phyloP scores from a whole-genome alignment of 352 stramenopile genomes.

The Globisporangium mamillatum region DNA sequence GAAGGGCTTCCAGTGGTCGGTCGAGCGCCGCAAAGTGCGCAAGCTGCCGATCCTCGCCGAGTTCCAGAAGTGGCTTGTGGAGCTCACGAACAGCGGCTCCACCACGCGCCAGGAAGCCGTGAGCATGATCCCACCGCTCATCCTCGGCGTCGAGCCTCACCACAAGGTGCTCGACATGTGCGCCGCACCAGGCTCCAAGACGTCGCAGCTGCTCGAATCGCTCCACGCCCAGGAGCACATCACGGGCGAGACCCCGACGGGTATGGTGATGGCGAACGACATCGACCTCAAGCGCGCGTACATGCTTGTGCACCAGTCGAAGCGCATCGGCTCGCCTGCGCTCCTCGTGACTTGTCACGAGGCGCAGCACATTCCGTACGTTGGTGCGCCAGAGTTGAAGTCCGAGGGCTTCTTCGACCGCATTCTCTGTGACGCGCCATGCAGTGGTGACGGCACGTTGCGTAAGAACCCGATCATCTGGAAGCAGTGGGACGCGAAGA shows the following conservation, averaged over 20 bases:
- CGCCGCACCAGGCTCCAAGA: constrained; percentile 98
- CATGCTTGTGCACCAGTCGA: constrained; percentile 98
- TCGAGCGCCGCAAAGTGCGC: constrained; percentile 88
- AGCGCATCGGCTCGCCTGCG: constrained; percentile 92
- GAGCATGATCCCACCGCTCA: constrained; percentile 98
- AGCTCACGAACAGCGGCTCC: constrained; percentile 90
- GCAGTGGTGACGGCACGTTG: constrained; percentile 97
- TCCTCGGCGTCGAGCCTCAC: constrained; percentile 93
- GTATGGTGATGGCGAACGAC: constrained; percentile 97
- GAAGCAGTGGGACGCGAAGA: constrained; percentile 92
- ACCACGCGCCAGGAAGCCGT: constrained; percentile 98
- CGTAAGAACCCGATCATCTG: constrained; percentile 98
- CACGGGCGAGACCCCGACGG: constrained; percentile 78
- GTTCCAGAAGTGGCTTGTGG: constrained; percentile 96
- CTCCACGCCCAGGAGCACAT: constrained; percentile 80
- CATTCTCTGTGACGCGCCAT: constrained; percentile 98
- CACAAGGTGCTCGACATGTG: constrained; percentile 97
- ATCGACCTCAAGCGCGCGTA: constrained; percentile 96
- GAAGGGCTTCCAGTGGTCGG: constrained; percentile 87
- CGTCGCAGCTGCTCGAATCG: constrained; percentile 96
- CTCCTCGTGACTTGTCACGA: constrained; percentile 96
- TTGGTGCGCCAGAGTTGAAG: constrained; percentile 60
- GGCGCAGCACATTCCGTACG: constrained; percentile 94
- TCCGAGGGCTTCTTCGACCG: constrained; percentile 93
- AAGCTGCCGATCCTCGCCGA: constrained; percentile 90